Conservation (phyloP, 1,284 basidiomycete genomes). For the Limonomyces culmigenus region DNA sequence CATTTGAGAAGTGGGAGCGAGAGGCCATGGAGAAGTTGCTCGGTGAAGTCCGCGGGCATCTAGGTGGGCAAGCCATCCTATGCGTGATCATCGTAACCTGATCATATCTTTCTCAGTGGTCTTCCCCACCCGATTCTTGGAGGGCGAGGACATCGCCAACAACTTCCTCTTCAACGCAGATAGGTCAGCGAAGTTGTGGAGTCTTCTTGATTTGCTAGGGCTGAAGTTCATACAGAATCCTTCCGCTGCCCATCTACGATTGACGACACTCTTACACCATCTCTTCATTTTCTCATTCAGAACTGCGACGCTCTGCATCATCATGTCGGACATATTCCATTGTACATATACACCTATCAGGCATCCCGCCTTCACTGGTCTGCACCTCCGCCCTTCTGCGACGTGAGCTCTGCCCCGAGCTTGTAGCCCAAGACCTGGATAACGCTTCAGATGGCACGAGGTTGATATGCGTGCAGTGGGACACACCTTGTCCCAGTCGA, state of each 20-base stretch:
- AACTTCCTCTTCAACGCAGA: constrained; percentile 90
- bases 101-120: constrained; percentile 33
- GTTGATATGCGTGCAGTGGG: not conserved
- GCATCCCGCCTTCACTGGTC: not conserved
- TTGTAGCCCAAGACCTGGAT: constrained; percentile 70
- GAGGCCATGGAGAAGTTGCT: constrained; percentile 81
- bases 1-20: constrained; percentile 68
- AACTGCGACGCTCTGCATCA: not conserved
- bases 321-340: not conserved
- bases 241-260: constrained; percentile 40
- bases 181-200: constrained; percentile 25
- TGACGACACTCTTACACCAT: too few relatives aligned
- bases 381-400: constrained; percentile 34
- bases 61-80: constrained; percentile 34
- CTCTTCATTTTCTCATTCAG: constrained; percentile 6
- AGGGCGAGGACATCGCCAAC: constrained; percentile 71
- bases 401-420: constrained; percentile 67
- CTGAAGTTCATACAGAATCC: constrained; percentile 14
- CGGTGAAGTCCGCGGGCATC: constrained; percentile 61
- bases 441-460: not conserved
- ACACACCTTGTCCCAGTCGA: constrained; percentile 84
- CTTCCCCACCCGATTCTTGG: constrained; percentile 71
- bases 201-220: constrained; percentile 3
- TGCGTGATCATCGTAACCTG: not conserved
- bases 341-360: not conserved